phyloP scores from a whole-genome alignment of 306 rosid genomes.

The cucumber (Cucumis sativus) region DNA sequence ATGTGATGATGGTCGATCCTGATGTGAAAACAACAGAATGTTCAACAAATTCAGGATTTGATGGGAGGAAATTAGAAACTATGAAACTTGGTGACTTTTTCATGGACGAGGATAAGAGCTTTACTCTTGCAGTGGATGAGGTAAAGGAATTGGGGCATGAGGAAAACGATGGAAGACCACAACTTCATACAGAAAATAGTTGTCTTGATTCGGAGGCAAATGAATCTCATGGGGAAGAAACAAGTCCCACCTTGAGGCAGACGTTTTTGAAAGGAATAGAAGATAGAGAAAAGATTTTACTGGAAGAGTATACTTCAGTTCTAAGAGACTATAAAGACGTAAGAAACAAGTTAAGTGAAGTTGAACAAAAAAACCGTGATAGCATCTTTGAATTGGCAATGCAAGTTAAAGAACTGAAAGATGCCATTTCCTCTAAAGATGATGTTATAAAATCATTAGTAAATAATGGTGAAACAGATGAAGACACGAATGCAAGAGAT shows the following conservation, averaged over 20 bases:
- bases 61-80: slow-evolving; percentile 20
- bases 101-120: slow-evolving; percentile 15
- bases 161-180: slow-evolving; percentile 16
- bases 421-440: slow-evolving; percentile 38
- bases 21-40: slow-evolving; percentile 6
- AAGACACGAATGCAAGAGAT: background rate
- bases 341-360: slow-evolving; percentile 43
- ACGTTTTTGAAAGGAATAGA: slow-evolving; percentile 46
- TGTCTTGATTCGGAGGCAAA: slow-evolving; percentile 19
- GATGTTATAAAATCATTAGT: slow-evolving; percentile 37
- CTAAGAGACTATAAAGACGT: slow-evolving; percentile 54
- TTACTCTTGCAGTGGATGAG: slow-evolving; percentile 1
- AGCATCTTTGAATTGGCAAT: slow-evolving; percentile 49
- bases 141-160: slow-evolving; percentile 13
- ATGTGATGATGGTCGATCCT: slow-evolving; percentile 10
- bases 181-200: slow-evolving; percentile 14
- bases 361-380: slow-evolving; percentile 51
- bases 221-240: slow-evolving; percentile 28
- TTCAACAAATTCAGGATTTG: slow-evolving; percentile 17
- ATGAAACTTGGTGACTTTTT: background rate
- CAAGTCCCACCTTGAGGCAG: slow-evolving; percentile 50
- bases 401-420: slow-evolving; percentile 61
- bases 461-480: slow-evolving; percentile 23
- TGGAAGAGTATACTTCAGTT: slow-evolving; percentile 66
- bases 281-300: slow-evolving; percentile 52